Evolutionary conservation across 345 rosid genomes (phyloP), one percentile per base, ranked within the genome.

Genomic region (Camelina neglecta): DNA sequence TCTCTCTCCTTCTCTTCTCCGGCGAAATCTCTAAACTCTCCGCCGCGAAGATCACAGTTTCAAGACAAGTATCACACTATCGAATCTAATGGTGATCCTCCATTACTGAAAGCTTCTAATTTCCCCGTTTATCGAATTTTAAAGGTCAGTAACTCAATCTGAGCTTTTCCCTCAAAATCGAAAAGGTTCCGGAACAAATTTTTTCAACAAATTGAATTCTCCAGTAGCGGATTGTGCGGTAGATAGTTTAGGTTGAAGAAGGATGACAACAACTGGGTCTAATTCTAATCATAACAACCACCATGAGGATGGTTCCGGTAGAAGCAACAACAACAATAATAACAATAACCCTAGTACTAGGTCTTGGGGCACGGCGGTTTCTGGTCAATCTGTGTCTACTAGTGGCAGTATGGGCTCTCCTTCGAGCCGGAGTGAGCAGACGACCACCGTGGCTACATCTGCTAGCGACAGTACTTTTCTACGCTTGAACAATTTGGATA

Each of bases 371-470:
- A 88, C 90, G 47, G 80, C 86, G 23, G 71, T 84, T 69, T 92
- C 97, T 11, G 97, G 91, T 61, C 94, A 92, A 75, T 90, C 97
- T 35, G 87, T 90, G 21, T 90, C 98, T 26, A 90, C 96, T 10
- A 93, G 97, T 8, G 97, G 97, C 38, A 92, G 99, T 77, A 89
- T 87, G 15, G 99, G 99, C 10, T 95, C 99, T 0, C 99, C 97
- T 1, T 95, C 97, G 1, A 90, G 95, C 86, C 83, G 91, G 74
- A 87, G 96, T 64, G 84, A 87, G 92, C 78, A 86, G 68, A 79
- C 91, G 72, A 60, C 81, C 84, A 67, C 81, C 21, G 78, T 83
- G 61, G 92, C 94, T 41, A 91, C 98, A 1, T 94, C 97, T 5
- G 89, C 88, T 6, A 87, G 87, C 50, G 99, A 93, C 72, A 88